These are phyloP conservation scores for Zymoseptoria passerinii DNA, from an alignment of 2,329 filamentous ascomycete genomes.

Conservation along the genomic window DNA sequence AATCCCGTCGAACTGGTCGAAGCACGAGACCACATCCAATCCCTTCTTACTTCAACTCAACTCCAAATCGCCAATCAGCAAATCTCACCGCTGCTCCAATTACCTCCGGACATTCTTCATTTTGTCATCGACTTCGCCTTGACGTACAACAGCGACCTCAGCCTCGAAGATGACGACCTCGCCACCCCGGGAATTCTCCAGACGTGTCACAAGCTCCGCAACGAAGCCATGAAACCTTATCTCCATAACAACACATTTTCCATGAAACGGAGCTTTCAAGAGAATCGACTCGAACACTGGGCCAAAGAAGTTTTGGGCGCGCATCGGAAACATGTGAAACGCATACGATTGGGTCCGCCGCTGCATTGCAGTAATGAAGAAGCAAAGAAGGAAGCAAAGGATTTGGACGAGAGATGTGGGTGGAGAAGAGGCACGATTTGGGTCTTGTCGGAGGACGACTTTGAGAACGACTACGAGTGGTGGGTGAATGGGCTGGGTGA, in stretches of 20 bases:
- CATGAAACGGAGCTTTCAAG: constrained; percentile 7
- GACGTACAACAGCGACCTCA: constrained; percentile 1
- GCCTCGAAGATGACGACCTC: not conserved
- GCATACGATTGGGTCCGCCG: constrained; percentile 4
- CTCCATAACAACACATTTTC: constrained; percentile 11
- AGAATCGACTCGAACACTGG: constrained; percentile 7
- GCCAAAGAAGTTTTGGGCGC: constrained; percentile 6
- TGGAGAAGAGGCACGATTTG: constrained; percentile 6
- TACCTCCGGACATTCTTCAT: constrained; percentile 8
- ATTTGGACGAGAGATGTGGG: constrained; percentile 6
- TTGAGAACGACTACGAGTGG: constrained; percentile 7
- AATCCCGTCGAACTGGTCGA: constrained; percentile 7
- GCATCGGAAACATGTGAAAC: constrained; percentile 6
- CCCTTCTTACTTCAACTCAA: constrained; percentile 4
- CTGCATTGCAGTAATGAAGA: constrained; percentile 10
- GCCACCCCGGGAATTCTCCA: constrained; percentile 6
- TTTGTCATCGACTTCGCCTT: constrained; percentile 6
- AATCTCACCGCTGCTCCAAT: constrained; percentile 7
- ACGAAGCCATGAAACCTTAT: constrained; percentile 4
- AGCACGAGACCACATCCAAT: constrained; percentile 6
- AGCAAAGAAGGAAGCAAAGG: constrained; percentile 5
- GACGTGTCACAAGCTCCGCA: constrained; percentile 8
- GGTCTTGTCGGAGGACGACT: constrained; percentile 9
- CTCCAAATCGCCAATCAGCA: constrained; percentile 9
- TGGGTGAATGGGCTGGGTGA: constrained; percentile 10